A percentile compares a stretch with the other conserved stretches of the same genome.
phyloP scores from a whole-genome alignment of 768 basidiomycete species.

The Ramaria sp. region DNA sequence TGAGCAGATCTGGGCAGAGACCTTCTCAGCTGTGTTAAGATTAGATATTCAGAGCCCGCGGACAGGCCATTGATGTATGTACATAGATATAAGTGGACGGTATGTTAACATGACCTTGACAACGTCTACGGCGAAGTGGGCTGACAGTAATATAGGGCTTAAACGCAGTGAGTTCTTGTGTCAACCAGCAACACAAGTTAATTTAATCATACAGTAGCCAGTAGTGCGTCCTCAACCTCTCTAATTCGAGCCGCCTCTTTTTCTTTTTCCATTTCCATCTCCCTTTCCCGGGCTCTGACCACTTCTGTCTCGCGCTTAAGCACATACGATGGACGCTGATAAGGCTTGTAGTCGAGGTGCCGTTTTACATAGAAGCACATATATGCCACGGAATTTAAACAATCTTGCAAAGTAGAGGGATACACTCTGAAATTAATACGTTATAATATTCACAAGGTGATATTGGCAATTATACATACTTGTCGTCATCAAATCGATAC shows the following conservation, averaged over 20 bases:
- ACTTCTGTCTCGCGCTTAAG: constrained; percentile 56
- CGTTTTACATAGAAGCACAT: constrained; percentile 96
- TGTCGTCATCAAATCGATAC: constrained; percentile 94
- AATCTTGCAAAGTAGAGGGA: constrained; percentile 53
- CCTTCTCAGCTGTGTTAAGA: no score
- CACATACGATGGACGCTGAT: constrained; percentile 58
- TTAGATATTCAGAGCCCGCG: no score
- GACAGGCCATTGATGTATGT: no score
- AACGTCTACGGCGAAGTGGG: no score
- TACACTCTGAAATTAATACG: constrained; percentile 43
- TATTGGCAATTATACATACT: constrained; percentile 34
- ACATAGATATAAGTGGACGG: no score
- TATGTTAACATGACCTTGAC: no score
- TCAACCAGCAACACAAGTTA: no score
- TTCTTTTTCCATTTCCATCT: constrained; percentile 39
- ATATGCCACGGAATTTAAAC: constrained; percentile 68
- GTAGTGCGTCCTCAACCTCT: constrained; percentile 57
- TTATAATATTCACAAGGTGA: constrained; percentile 2
- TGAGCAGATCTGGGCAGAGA: no score
- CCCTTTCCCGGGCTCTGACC: constrained; percentile 46
- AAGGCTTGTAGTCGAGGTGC: constrained; percentile 72
- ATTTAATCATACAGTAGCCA: constrained; percentile 30
- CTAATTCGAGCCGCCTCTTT: constrained; percentile 39
- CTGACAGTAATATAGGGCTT: no score
- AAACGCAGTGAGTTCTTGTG: no score